Conservation (phyloP, 2,329 filamentous ascomycete genomes). For the Aspergillus texensis region DNA sequence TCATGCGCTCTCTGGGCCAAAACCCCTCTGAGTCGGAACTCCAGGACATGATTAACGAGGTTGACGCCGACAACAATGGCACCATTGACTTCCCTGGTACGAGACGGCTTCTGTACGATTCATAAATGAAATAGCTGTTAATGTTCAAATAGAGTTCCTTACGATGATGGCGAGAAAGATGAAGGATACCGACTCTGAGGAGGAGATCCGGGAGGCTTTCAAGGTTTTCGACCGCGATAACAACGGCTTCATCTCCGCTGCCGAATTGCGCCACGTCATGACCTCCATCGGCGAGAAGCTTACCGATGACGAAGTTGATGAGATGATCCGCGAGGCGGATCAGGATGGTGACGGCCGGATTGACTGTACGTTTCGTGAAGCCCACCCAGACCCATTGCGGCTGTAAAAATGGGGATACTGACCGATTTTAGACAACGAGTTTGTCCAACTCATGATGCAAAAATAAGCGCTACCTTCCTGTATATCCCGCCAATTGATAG, state of each 20-base stretch:
- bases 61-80: slow-evolving; percentile 89
- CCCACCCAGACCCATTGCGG: no score
- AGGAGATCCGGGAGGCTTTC: slow-evolving; percentile 88
- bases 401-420: slow-evolving; percentile 20
- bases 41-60: slow-evolving; percentile 94
- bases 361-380: slow-evolving; percentile 65
- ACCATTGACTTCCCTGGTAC: slow-evolving; percentile 89
- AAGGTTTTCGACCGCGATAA: slow-evolving; percentile 90
- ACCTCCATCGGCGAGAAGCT: slow-evolving; percentile 90
- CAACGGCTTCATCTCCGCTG: slow-evolving; percentile 88
- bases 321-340: slow-evolving; percentile 91
- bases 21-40: slow-evolving; percentile 88
- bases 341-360: slow-evolving; percentile 88
- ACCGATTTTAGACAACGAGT: slow-evolving; percentile 73
- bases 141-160: slow-evolving; percentile 68
- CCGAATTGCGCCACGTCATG: slow-evolving; percentile 88
- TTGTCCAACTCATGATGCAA: slow-evolving; percentile 95
- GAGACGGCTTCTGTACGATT: slow-evolving; percentile 26
- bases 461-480: slow-evolving; percentile 61
- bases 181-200: slow-evolving; percentile 90
- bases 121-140: slow-evolving; percentile 11
- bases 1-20: slow-evolving; percentile 88
- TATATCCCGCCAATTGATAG: slow-evolving; percentile 34
- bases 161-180: slow-evolving; percentile 96
- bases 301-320: slow-evolving; percentile 86